Percentiles rank a stretch among this genome's conserved stretches.
Conservation (phyloP, 2,329 filamentous ascomycete species). For the Nemania sp. region DNA sequence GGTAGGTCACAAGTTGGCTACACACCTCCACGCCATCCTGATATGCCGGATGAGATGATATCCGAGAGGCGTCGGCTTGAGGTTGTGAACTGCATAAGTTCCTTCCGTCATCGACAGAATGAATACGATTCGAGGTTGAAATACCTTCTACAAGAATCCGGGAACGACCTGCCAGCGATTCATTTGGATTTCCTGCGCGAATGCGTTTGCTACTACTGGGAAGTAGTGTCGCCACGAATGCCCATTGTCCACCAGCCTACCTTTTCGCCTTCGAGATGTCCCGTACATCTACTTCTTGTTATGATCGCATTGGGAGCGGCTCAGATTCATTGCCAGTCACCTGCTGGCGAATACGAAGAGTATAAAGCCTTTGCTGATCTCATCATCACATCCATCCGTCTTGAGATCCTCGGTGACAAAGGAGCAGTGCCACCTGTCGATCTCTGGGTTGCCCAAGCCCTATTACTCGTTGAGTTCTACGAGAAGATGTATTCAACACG, state of each 20-base stretch:
- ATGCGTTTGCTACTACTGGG: slow-evolving; percentile 86
- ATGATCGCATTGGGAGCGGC: slow-evolving; percentile 85
- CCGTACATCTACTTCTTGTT: slow-evolving; percentile 74
- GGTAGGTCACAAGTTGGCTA: slow-evolving; percentile 50
- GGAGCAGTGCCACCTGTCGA: slow-evolving; percentile 83
- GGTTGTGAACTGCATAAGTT: slow-evolving; percentile 47
- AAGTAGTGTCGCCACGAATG: slow-evolving; percentile 79
- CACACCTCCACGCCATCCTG: slow-evolving; percentile 46
- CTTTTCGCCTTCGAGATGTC: slow-evolving; percentile 78
- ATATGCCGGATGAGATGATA: slow-evolving; percentile 49
- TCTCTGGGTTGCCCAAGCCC: slow-evolving; percentile 84
- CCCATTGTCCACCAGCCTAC: slow-evolving; percentile 89
- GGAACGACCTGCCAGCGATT: slow-evolving; percentile 54
- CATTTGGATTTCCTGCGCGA: slow-evolving; percentile 81
- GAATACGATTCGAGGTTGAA: slow-evolving; percentile 41
- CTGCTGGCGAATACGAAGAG: slow-evolving; percentile 52
- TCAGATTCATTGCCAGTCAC: slow-evolving; percentile 69
- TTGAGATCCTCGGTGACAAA: slow-evolving; percentile 80
- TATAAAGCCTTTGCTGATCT: slow-evolving; percentile 57
- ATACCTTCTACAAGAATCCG: slow-evolving; percentile 44
- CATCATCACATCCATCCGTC: slow-evolving; percentile 73
- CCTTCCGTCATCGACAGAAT: slow-evolving; percentile 49
- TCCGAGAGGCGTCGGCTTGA: slow-evolving; percentile 51
- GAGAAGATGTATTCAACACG: slow-evolving; percentile 91
- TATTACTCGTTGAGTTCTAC: slow-evolving; percentile 82